Base-by-base conservation (phyloP, 352 stramenopile genomes). In the Phytophthora idaei region DNA sequence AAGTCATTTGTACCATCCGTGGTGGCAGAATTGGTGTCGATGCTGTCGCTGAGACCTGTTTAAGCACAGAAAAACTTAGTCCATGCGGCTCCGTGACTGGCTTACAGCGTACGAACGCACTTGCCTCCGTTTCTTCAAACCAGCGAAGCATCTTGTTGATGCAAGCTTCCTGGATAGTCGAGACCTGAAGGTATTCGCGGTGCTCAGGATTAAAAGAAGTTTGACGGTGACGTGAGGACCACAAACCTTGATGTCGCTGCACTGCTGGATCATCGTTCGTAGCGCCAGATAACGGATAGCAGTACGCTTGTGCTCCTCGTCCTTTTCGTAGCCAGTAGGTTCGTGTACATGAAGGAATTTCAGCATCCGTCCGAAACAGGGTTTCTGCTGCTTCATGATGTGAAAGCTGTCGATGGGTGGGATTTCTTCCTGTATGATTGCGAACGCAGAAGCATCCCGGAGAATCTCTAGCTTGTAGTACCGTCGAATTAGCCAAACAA, bases 271-370 rank as follows among this genome's bases (percentile, higher is more conserved):
- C 74, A 93, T 84, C 14, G 67, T 69, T 41, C 73, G 76, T 3
- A 93, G 52, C 7, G 73, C 75, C 2, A 91, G 62, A 45, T 89
- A 91, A 1, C 78, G 77, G 15, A 90, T 62, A 0, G 80, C 73
- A 5, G 64, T 50, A 41, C 74, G 73, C 36, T 91, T 93, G 52
- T 89, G 77, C 7, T 72, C 56, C 25, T 79, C 71, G 15, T 91
- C 82, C 31, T 67, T 79, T 54, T 90, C 79, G 57, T 81, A 67
- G 1, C 80, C 80, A 1, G 80, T 90, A 2, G 82, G 82, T n/a
- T 89, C 76, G 44, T 88, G 67, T 29, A 87, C 31, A n/a, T 63
- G 70, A 11, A 89, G 42, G 29, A 88, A 90, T 47, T 83, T 89
- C 39, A 89, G 17, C 44, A 89, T 45, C 0, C 70, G 76, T 11